A percentile compares a stretch with the other conserved stretches of the same genome.
These are phyloP conservation scores for Epichloe festucae DNA, from an alignment of 2,329 filamentous ascomycete genomes.

Conservation along the genomic window DNA sequence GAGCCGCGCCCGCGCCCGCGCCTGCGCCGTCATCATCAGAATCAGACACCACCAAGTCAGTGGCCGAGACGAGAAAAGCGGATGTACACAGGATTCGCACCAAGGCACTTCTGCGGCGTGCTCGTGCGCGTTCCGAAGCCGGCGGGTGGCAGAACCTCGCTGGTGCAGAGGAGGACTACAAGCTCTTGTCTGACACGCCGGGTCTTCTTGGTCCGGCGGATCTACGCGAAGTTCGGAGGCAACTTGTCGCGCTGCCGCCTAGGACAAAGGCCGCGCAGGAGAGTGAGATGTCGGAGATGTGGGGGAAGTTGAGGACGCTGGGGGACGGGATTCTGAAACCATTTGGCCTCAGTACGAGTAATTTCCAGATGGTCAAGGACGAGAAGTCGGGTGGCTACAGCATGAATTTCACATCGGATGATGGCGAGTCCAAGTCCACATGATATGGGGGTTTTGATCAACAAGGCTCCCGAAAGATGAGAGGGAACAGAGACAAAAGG, in stretches of 20 bases:
- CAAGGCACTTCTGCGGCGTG: constrained; percentile 73
- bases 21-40: neutral
- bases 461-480: too few species aligned
- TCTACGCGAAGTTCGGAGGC: constrained; percentile 50
- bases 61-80: constrained; percentile 20
- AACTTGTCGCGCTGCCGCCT: constrained; percentile 52
- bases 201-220: constrained; percentile 54
- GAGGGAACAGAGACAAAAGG: too few species aligned
- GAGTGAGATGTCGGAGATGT: constrained; percentile 87
- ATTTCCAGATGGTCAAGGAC: constrained; percentile 89
- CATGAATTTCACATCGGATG: constrained; percentile 60
- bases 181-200: constrained; percentile 42
- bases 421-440: constrained; percentile 7
- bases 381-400: constrained; percentile 83
- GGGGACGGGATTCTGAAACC: constrained; percentile 87
- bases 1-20: constrained; percentile 28
- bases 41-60: constrained; percentile 5
- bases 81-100: constrained; percentile 66
- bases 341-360: constrained; percentile 86
- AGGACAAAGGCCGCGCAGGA: constrained; percentile 68
- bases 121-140: constrained; percentile 55
- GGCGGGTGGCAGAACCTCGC: constrained; percentile 71
- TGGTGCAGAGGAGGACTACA: constrained; percentile 71
- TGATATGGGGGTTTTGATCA: too few species aligned
- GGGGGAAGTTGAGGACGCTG: constrained; percentile 85